A percentile compares a stretch with the other conserved stretches of the same genome.
phyloP scores from a whole-genome alignment of 1,139 yeast genomes.

The Yamadazyma membranifaciens region DNA sequence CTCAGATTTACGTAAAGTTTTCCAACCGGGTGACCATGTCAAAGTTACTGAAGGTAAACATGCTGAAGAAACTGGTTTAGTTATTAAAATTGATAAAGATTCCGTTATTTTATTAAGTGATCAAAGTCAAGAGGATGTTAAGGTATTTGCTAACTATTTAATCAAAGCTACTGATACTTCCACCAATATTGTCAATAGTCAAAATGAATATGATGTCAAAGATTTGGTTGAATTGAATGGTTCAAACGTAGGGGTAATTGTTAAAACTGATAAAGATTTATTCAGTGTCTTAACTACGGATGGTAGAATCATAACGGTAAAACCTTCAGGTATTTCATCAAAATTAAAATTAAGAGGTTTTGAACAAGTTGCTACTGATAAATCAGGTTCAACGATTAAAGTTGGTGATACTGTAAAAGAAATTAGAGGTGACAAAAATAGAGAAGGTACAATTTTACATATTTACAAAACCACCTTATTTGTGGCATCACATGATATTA shows the following conservation, averaged over 20 bases:
- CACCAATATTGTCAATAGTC: conserved; percentile 27
- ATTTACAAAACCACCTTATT: conserved; percentile 79
- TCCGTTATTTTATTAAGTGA: conserved; percentile 88
- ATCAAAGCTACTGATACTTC: conserved; percentile 78
- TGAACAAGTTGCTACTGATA: conserved; percentile 84
- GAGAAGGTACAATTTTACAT: conserved; percentile 87
- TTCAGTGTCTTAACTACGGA: conserved; percentile 82
- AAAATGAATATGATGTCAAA: conserved; percentile 80
- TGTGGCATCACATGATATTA: conserved; percentile 71
- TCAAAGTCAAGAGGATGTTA: conserved; percentile 81
- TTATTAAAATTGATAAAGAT: conserved; percentile 77
- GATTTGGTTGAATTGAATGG: conserved; percentile 89
- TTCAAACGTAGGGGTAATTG: conserved; percentile 83
- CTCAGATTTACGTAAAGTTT: conserved; percentile 77
- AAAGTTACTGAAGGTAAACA: conserved; percentile 91
- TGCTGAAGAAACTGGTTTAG: conserved; percentile 91
- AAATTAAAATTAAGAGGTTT: conserved; percentile 63
- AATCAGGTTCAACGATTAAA: conserved; percentile 76
- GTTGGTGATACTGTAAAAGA: conserved; percentile 94
- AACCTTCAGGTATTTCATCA: conserved; percentile 78
- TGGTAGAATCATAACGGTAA: conserved; percentile 69
- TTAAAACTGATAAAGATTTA: conserved; percentile 83
- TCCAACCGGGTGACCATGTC: conserved; percentile 92
- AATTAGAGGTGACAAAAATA: conserved; percentile 54
- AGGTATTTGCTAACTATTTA: conserved; percentile 87